Percentiles rank a stretch among this genome's conserved stretches.
These are phyloP conservation scores for Cutaneotrichosporon dermatis DNA, from an alignment of 1,284 basidiomycete genomes.

Conservation along the genomic window DNA sequence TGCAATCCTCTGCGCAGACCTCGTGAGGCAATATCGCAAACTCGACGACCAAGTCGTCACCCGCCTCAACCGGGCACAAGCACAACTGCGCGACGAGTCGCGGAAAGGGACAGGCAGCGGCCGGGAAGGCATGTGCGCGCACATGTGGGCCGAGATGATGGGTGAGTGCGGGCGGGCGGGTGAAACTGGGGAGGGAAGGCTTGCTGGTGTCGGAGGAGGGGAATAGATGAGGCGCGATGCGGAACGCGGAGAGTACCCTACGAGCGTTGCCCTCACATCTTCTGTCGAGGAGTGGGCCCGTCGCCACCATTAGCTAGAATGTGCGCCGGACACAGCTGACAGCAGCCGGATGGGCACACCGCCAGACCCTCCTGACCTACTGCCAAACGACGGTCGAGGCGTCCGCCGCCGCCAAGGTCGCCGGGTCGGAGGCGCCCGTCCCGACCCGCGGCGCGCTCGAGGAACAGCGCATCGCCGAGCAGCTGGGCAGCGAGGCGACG, in stretches of 20 bases:
- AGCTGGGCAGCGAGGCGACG: conserved; percentile 70
- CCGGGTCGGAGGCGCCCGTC: conserved; percentile 8
- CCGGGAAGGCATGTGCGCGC: conserved; percentile 62
- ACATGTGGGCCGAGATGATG: conserved; percentile 76
- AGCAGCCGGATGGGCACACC: conserved; percentile 74
- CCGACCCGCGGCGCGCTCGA: conserved; percentile 56
- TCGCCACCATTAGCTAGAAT: no score
- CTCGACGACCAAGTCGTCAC: conserved; percentile 77
- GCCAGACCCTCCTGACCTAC: conserved; percentile 71
- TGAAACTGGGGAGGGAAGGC: no score
- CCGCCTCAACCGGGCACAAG: conserved; percentile 74
- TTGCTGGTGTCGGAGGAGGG: not conserved
- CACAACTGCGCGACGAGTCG: conserved; percentile 64
- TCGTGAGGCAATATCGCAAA: conserved; percentile 76
- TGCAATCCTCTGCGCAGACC: no score
- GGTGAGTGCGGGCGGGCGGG: no score
- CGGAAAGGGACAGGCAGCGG: conserved; percentile 38
- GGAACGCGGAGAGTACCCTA: no score
- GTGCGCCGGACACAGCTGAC: no score
- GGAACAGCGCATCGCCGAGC: conserved; percentile 71
- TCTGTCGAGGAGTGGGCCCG: no score
- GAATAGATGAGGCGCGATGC: no score
- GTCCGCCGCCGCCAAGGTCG: conserved; percentile 56
- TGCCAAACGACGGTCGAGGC: conserved; percentile 68
- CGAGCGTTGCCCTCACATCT: no score